phyloP scores from a whole-genome alignment of 768 basidiomycete genomes.

The Panellus pusillus region DNA sequence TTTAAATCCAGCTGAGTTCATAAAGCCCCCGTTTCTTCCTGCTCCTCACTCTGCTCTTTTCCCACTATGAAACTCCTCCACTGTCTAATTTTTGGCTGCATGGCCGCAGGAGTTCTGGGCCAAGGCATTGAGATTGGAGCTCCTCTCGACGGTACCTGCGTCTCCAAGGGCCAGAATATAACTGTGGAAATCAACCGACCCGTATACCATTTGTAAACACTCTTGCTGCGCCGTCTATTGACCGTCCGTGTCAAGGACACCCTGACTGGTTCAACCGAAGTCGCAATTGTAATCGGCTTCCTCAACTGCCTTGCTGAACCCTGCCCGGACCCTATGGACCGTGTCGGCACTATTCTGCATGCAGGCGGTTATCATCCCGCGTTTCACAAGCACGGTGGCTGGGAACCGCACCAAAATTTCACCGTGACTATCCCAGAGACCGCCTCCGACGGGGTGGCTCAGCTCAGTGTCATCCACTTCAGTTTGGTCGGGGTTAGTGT shows the following conservation, averaged over 20 bases:
- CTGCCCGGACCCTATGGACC: slow-evolving; percentile 21
- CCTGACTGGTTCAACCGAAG: slow-evolving; percentile 30
- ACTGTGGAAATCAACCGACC: slow-evolving; percentile 35
- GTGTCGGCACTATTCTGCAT: slow-evolving; percentile 32
- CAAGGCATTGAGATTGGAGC: slow-evolving; percentile 34
- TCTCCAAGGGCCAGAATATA: slow-evolving; percentile 28
- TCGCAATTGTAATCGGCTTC: slow-evolving; percentile 34
- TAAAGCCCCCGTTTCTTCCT: no score
- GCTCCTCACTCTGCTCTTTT: no score
- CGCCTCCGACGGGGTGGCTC: background rate
- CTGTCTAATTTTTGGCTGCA: slow-evolving; percentile 19
- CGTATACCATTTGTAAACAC: slow-evolving; percentile 20
- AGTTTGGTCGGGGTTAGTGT: background rate
- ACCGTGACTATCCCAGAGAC: background rate
- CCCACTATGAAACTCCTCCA: slow-evolving; percentile 4
- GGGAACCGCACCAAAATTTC: slow-evolving; percentile 6
- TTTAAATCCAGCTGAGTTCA: no score
- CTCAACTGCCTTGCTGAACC: slow-evolving; percentile 21
- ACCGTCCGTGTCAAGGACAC: slow-evolving; percentile 23
- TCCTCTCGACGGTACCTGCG: slow-evolving; percentile 23
- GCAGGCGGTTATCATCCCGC: slow-evolving; percentile 28
- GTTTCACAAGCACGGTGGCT: slow-evolving; percentile 4
- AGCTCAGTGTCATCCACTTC: slow-evolving; percentile 3
- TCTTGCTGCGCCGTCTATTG: no score
- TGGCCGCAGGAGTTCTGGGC: slow-evolving; percentile 21